Evolutionary conservation across 2,329 filamentous ascomycete species (phyloP), one percentile per base, ranked within the genome.

Genomic region (Helminthosporium solani): DNA sequence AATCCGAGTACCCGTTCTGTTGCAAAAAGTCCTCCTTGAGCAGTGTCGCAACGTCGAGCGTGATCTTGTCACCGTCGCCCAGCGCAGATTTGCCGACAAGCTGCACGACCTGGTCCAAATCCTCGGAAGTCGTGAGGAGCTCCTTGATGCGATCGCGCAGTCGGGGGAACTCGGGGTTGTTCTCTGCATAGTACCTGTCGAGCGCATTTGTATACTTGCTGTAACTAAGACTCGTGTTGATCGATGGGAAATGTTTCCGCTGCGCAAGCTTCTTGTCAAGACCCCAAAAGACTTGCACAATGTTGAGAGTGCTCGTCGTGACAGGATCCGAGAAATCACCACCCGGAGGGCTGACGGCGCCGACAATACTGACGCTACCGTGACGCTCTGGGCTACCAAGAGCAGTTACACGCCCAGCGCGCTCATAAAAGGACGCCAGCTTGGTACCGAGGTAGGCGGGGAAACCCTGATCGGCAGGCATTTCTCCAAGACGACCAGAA

Each of bases 401-500:
- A 49, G 89, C 80, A 67, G 84, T 82, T 54, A 91, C 87, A 70
- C 88, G 88, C 58, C 94, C 94, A 56, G 94, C 94, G 78, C 94
- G 91, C 76, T 99, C 94, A 82, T 99, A 99, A 82, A 99, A 99
- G 67, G 90, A 96, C 53, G 94, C 94, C 56, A 99, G 83, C 78
- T 99, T 99, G 57, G 94, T 90, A 76, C 90, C 85, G 44, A 99
- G 82, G 71, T 99, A 99, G 41, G 94, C 94, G 36, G 94, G 94
- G 85, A 96, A 99, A 84, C 94, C 94, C 75, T 99, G 94, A 73
- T 99, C 94, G 73, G 94, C 94, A 75, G 94, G 94, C 94, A 99
- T 99, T 75, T 99, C 94, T 80, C 94, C 94, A 50, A 99, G 80
- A 81, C 94, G 94, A 80, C 94, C 94, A 27, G 94, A 99, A 72